Evolutionary conservation across 768 basidiomycete species (phyloP).

Genomic region (Lactarius tabidus): DNA sequence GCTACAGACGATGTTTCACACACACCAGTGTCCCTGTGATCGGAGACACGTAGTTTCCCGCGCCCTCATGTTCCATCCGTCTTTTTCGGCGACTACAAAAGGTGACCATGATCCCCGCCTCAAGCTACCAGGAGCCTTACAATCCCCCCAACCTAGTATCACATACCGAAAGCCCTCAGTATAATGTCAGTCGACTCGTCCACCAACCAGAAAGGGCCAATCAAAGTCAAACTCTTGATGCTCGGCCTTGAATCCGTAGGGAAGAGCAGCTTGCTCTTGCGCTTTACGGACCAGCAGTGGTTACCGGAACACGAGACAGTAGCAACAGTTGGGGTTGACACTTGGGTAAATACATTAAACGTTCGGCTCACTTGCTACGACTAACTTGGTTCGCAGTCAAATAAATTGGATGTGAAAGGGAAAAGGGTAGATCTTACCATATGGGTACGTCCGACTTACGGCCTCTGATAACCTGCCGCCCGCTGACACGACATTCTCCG

Average conservation of each 20-base stretch:
- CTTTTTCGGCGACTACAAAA: background rate
- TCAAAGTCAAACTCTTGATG: slow-evolving; percentile 77
- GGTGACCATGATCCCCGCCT: background rate
- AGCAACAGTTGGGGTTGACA: slow-evolving; percentile 83
- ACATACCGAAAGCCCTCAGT: background rate
- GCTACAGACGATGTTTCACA: background rate
- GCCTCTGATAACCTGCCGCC: background rate
- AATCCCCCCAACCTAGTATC: background rate
- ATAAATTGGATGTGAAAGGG: slow-evolving; percentile 79
- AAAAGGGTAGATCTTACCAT: slow-evolving; percentile 89
- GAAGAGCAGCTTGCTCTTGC: slow-evolving; percentile 81
- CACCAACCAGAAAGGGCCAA: slow-evolving; percentile 33
- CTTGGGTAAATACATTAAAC: slow-evolving; percentile 53
- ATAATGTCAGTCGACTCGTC: background rate
- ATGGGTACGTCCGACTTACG: slow-evolving; percentile 61
- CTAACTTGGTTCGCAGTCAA: slow-evolving; percentile 49
- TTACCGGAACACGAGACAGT: slow-evolving; percentile 83
- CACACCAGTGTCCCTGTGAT: background rate
- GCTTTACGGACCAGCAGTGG: slow-evolving; percentile 95
- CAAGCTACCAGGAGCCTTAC: background rate
- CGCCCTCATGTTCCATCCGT: background rate
- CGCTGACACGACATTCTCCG: background rate
- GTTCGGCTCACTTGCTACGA: background rate
- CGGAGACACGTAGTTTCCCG: background rate
- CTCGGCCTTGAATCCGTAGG: slow-evolving; percentile 88